These are phyloP conservation scores for Microbotryum saponariae DNA, from an alignment of 1,284 basidiomycete genomes.

Conservation along the genomic window DNA sequence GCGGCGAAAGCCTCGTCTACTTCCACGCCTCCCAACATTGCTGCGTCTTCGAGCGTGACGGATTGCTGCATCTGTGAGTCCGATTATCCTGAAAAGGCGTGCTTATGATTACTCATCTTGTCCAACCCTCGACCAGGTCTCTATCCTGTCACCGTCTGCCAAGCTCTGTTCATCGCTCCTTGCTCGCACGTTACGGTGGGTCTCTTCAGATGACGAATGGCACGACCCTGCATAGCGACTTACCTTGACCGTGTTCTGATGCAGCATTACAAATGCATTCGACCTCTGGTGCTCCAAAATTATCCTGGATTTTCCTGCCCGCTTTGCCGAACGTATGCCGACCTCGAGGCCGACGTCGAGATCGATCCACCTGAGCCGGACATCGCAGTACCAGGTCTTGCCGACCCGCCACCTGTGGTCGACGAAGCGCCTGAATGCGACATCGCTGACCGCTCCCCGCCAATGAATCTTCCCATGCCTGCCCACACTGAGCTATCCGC, in stretches of 20 bases:
- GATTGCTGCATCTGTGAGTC: conserved; percentile 88
- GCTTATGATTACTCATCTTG: not conserved
- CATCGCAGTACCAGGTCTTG: conserved; percentile 4
- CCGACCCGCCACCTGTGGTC: conserved; percentile 19
- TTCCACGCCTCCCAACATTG: conserved; percentile 1
- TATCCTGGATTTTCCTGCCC: conserved; percentile 93
- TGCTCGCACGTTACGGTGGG: conserved; percentile 60
- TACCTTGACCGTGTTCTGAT: conserved; percentile 1
- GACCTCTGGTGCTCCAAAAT: conserved; percentile 76
- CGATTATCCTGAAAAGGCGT: not conserved
- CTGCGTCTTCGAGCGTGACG: conserved; percentile 51
- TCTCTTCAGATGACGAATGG: not conserved
- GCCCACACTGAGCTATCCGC: too few relatives aligned
- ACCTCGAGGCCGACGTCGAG: conserved; percentile 94
- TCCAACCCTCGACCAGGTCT: conserved; percentile 51
- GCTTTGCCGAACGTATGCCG: conserved; percentile 72
- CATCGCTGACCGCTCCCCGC: conserved; percentile 19
- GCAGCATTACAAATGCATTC: conserved; percentile 97
- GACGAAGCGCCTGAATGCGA: conserved; percentile 29
- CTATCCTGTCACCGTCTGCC: conserved; percentile 86
- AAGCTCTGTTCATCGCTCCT: conserved; percentile 86
- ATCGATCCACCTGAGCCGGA: conserved; percentile 40
- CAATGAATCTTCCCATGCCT: too few relatives aligned
- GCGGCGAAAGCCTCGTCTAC: not conserved
- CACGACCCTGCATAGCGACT: too few relatives aligned